Base-by-base conservation (phyloP, 75 land plant genomes). In the Picea sitchensis region DNA sequence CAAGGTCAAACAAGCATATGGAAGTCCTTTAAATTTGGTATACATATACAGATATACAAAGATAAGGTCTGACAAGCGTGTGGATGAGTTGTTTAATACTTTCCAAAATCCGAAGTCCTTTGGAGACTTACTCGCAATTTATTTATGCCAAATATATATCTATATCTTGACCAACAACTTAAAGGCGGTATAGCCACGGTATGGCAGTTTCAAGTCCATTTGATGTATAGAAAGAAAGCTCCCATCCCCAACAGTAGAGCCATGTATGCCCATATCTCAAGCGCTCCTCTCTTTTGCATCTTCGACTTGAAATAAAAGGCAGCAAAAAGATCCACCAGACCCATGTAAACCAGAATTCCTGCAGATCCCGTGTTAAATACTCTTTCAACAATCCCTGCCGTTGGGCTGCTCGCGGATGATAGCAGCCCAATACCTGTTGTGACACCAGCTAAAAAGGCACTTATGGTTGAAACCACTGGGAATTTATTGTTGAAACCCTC, bases 311-410 rank as follows among this genome's bases (percentile, higher is more conserved):
- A 62, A 63, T 85, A 84, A 38, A 78, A 77, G n/a, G 87, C 58
- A 17, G 86, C 86, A 26, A 83, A 58, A 36, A 85, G 76, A 81
- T 85, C 86, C 18, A 86, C 88, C 26, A 86, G 47, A 17, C 83
- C 51, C 88, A 86, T 86, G 44, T 86, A 85, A 11, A 85, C 71
- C 11, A 85, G 80, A 51, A 86, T 85, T 14, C 88, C 88, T 1
- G 80, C 74, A 14, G 87, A 85, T 23, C 56, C 63, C 7, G 80
- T 11, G 56, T 81, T 80, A 51, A 85, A 85, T 7, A 85, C 21
- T 15, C 83, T 84, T 56, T 86, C 59, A 5, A 86, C 73, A 18
- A 85, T 77, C 54, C 84, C 41, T 12, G 83, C 80, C 32, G 81
- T 84, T 14, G 79, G 74, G 38, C 81, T 84, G n/a, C 80, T 86